phyloP scores from a whole-genome alignment of 179 eudicot species.

The Beta corolliflora region DNA sequence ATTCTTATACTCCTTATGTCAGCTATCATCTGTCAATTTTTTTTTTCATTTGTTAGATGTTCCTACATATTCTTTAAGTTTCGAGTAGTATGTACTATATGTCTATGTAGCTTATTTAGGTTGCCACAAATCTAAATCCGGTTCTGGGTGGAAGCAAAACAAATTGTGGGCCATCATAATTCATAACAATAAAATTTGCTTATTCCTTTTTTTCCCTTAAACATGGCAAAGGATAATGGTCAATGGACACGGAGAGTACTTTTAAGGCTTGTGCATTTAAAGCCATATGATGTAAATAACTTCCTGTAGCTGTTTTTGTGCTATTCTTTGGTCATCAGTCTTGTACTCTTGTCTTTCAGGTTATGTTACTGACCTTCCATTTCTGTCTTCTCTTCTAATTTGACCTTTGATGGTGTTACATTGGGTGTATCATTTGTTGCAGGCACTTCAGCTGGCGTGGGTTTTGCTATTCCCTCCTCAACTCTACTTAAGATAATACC shows the following conservation, averaged over 20 bases:
- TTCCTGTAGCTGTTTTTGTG: background rate
- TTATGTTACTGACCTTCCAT: too few relatives aligned
- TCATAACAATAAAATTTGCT: background rate
- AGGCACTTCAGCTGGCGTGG: slow-evolving; percentile 99
- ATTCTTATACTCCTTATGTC: background rate
- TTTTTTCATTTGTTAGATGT: background rate
- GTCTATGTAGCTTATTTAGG: background rate
- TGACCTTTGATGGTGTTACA: background rate
- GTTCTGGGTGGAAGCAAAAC: background rate
- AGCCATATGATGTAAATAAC: background rate
- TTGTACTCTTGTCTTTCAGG: background rate
- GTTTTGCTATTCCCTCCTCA: slow-evolving; percentile 96
- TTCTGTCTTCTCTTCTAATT: background rate
- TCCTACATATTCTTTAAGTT: background rate
- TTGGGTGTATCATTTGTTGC: slow-evolving; percentile 17
- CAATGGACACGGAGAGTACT: background rate
- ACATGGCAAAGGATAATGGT: background rate
- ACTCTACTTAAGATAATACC: slow-evolving; percentile 80
- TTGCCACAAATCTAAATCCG: background rate
- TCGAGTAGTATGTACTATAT: too few relatives aligned
- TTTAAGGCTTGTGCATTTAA: too few relatives aligned
- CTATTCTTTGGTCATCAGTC: background rate
- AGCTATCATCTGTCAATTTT: background rate
- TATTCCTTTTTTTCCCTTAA: background rate
- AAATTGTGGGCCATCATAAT: background rate